phyloP scores from a whole-genome alignment of 140 eudicot species.

The Bidens hawaiensis region DNA sequence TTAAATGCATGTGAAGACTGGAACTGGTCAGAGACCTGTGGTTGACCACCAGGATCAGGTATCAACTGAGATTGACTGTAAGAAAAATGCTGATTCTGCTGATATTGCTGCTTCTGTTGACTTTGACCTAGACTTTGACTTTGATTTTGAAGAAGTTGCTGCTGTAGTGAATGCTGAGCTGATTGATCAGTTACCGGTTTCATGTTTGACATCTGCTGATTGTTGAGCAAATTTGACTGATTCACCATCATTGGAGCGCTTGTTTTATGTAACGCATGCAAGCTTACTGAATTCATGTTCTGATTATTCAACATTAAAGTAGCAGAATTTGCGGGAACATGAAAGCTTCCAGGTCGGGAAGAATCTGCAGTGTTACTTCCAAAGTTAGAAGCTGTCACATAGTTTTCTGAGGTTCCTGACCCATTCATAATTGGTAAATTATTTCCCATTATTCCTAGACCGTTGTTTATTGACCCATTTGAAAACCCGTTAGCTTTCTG shows the following conservation, averaged over 20 bases:
- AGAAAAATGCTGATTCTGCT: conserved; percentile 12
- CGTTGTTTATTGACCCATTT: conserved; percentile 58
- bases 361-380: conserved; percentile 47
- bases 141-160: conserved; percentile 32
- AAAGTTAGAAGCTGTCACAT: conserved; percentile 40
- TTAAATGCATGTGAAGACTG: conserved; percentile 41
- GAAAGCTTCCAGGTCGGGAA: conserved; percentile 51
- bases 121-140: conserved; percentile 32
- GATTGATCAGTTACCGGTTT: conserved; percentile 45
- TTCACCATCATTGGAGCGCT: conserved; percentile 44
- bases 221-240: conserved; percentile 37
- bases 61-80: conserved; percentile 10
- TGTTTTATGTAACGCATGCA: conserved; percentile 42
- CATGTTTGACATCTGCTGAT: conserved; percentile 40
- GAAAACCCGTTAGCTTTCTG: conserved; percentile 57
- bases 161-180: conserved; percentile 43
- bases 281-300: conserved; percentile 40
- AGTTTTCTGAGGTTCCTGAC: conserved; percentile 60
- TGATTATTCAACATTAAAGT: conserved; percentile 51
- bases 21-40: conserved; percentile 42
- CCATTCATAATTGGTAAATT: conserved; percentile 47
- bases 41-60: conserved; percentile 2
- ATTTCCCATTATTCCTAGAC: conserved; percentile 52
- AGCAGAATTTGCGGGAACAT: conserved; percentile 42
- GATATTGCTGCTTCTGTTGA: conserved; percentile 54